Evolutionary conservation across 352 stramenopile species (phyloP).

Genomic region (Halophytophthora batemanensis): DNA sequence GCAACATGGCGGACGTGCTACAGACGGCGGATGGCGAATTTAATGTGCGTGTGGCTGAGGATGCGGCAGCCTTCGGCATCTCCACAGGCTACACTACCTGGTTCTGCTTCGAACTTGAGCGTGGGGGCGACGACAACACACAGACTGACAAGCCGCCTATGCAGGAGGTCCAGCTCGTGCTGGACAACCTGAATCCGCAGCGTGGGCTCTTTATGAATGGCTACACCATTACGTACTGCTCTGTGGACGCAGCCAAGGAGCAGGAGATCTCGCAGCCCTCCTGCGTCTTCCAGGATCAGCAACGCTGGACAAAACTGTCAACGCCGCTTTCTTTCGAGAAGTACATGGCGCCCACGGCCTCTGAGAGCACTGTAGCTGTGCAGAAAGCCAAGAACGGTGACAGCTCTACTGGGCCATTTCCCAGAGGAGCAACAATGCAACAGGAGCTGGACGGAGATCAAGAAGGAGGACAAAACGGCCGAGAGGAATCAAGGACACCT

Average conservation of each 20-base stretch:
- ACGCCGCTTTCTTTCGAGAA: slow-evolving; percentile 42
- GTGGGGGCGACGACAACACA: slow-evolving; percentile 12
- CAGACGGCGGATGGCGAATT: slow-evolving; percentile 21
- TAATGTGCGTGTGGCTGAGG: slow-evolving; percentile 35
- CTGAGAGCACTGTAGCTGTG: background rate
- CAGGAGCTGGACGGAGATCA: slow-evolving; percentile 45
- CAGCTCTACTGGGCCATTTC: background rate
- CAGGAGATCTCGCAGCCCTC: slow-evolving; percentile 12
- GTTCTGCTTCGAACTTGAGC: slow-evolving; percentile 85
- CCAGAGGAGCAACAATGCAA: background rate
- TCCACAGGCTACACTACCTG: slow-evolving; percentile 79
- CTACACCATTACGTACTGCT: slow-evolving; percentile 72
- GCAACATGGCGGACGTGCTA: slow-evolving; percentile 50
- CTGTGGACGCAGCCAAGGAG: slow-evolving; percentile 30
- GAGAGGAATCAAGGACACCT: slow-evolving; percentile 5
- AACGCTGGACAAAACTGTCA: slow-evolving; percentile 33
- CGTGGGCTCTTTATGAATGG: slow-evolving; percentile 75
- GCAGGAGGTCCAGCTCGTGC: slow-evolving; percentile 50
- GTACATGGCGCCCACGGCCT: slow-evolving; percentile 11
- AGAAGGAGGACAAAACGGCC: slow-evolving; percentile 18
- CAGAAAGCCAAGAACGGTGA: background rate
- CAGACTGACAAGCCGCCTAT: slow-evolving; percentile 13
- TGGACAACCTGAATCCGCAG: slow-evolving; percentile 77
- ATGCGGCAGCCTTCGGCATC: slow-evolving; percentile 34
- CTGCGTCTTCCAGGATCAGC: slow-evolving; percentile 46